Evolutionary conservation across 257 asterid genomes (phyloP).

Genomic region (Penstemon newberryi): DNA sequence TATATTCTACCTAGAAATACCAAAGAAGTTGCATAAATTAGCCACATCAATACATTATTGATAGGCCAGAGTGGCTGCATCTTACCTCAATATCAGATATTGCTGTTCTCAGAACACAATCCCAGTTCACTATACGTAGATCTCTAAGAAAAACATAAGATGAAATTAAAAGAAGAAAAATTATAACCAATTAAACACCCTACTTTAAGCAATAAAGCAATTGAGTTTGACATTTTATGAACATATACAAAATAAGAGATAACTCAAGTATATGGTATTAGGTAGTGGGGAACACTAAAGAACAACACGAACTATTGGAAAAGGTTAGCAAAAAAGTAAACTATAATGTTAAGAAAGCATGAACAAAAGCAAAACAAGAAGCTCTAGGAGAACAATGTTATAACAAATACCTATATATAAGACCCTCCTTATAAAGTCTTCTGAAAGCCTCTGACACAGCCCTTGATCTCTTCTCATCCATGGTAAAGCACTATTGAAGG

Average conservation of each 20-base stretch:
- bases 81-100: constrained; percentile 95
- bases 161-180: background rate
- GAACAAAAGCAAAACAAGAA: constrained; percentile 19
- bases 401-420: constrained; percentile 68
- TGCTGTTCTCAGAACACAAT: constrained; percentile 84
- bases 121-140: constrained; percentile 95
- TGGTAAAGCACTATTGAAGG: constrained; percentile 68
- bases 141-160: constrained; percentile 50
- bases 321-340: background rate
- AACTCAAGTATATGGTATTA: background rate
- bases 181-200: no score
- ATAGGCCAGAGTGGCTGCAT: constrained; percentile 11
- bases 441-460: constrained; percentile 98
- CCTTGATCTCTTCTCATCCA: constrained; percentile 85
- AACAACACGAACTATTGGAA: background rate
- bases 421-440: constrained; percentile 77
- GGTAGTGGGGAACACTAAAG: constrained; percentile 15
- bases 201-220: constrained; percentile 16
- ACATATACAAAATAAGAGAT: background rate
- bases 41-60: constrained; percentile 5
- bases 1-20: constrained; percentile 67
- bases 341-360: background rate
- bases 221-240: background rate
- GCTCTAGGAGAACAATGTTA: background rate
- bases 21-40: constrained; percentile 27